phyloP scores from a whole-genome alignment of 805 yeast genomes.

The Candida ipomoeae region DNA sequence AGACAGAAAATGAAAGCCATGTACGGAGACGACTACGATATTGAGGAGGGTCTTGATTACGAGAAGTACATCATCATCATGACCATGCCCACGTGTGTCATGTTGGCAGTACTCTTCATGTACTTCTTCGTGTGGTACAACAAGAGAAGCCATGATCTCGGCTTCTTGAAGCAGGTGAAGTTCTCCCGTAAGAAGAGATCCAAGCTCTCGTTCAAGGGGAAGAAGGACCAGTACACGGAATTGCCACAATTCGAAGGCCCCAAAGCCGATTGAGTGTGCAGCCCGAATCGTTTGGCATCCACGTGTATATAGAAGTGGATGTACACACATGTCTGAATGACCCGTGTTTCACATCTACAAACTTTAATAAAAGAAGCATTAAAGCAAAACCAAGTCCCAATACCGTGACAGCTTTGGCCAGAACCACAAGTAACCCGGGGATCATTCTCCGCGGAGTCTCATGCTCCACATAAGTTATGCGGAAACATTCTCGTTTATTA shows the following conservation, averaged over 20 bases:
- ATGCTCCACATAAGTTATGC: background rate
- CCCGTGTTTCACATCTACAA: background rate
- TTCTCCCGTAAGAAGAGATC: constrained; percentile 19
- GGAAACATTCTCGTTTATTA: background rate
- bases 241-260: constrained; percentile 32
- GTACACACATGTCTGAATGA: background rate
- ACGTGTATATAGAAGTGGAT: background rate
- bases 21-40: constrained; percentile 33
- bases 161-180: constrained; percentile 32
- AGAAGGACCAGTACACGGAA: constrained; percentile 20
- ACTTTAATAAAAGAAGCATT: background rate
- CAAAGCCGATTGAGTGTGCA: constrained; percentile 10
- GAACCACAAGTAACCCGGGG: no score
- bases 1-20: constrained; percentile 23
- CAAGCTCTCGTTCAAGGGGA: constrained; percentile 23
- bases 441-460: no score
- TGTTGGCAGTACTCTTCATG: constrained; percentile 57
- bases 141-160: constrained; percentile 39
- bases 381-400: background rate
- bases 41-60: constrained; percentile 47
- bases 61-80: constrained; percentile 61
- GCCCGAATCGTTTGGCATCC: no score
- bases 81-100: constrained; percentile 64
- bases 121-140: constrained; percentile 59
- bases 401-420: no score